Conservation (phyloP, 140 eudicot genomes). For the Oenanthe javanica region DNA sequence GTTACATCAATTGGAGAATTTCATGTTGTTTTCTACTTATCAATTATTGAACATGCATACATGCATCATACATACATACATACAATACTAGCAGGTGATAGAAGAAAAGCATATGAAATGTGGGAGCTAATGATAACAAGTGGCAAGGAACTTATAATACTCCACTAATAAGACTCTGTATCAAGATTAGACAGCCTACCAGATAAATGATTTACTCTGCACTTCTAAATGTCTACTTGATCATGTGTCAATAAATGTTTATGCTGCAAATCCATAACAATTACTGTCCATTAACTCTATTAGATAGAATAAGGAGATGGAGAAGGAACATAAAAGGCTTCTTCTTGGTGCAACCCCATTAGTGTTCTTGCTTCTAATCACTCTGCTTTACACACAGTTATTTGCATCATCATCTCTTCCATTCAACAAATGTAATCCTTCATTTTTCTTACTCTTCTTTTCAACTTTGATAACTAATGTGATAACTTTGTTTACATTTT, state of each 20-base stretch:
- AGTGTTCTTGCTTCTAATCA: conserved; percentile 10
- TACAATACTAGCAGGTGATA: too few species aligned
- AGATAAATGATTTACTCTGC: conserved; percentile 1
- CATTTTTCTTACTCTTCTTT: neutral
- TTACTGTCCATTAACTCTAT: neutral
- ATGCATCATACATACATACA: too few species aligned
- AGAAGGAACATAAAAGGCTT: conserved; percentile 18
- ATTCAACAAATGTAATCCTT: conserved; percentile 8
- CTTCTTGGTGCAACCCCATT: conserved; percentile 9
- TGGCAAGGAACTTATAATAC: neutral
- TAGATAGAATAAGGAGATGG: neutral
- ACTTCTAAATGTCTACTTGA: neutral
- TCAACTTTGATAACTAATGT: neutral
- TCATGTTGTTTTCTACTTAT: too few species aligned
- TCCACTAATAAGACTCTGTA: neutral
- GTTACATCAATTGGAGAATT: neutral
- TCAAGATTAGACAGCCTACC: conserved; percentile 8
- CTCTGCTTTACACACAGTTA: neutral
- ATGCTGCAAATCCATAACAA: neutral
- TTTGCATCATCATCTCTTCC: neutral
- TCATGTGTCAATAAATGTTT: neutral
- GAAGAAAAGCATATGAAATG: neutral
- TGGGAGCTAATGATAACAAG: neutral
- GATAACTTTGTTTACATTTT: neutral
- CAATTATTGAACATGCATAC: neutral